These are phyloP conservation scores for Blastobotrys chiropterorum DNA, from an alignment of 805 yeast species.

Conservation along the genomic window DNA sequence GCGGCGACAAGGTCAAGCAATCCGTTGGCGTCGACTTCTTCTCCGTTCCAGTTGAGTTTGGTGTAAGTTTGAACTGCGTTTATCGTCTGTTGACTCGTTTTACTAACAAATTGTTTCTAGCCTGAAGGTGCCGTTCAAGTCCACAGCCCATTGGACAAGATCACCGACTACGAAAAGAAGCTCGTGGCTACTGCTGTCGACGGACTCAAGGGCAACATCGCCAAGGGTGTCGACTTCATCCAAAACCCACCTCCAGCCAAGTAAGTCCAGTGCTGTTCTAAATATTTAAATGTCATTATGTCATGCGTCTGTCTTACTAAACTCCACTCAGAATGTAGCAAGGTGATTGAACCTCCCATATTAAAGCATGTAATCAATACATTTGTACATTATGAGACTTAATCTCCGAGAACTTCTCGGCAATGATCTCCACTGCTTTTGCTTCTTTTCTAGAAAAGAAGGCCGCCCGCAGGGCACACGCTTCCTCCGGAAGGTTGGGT, in stretches of 20 bases:
- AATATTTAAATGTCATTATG: not conserved
- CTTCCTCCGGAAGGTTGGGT: too few species aligned
- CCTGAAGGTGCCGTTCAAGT: constrained; percentile 63
- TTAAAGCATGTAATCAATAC: too few species aligned
- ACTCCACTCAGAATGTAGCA: not conserved
- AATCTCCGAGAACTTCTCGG: not conserved
- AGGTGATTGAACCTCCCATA: not conserved
- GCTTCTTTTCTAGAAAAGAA: too few species aligned
- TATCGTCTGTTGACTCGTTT: not conserved
- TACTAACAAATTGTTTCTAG: constrained; percentile 9
- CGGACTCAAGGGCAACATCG: constrained; percentile 83
- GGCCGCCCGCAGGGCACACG: too few species aligned
- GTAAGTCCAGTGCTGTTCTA: constrained; percentile 18
- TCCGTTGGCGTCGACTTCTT: constrained; percentile 69
- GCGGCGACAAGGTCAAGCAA: constrained; percentile 62
- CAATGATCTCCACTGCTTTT: not conserved
- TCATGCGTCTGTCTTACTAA: not conserved
- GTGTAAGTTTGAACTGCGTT: constrained; percentile 25
- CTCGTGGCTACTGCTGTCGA: constrained; percentile 79
- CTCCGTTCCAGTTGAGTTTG: constrained; percentile 68
- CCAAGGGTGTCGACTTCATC: constrained; percentile 88
- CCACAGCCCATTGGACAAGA: constrained; percentile 58
- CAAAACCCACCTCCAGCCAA: constrained; percentile 25
- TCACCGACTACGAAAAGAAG: constrained; percentile 75
- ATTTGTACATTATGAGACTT: not conserved